A percentile compares a stretch with the other conserved stretches of the same genome.
phyloP scores from a whole-genome alignment of 2,329 filamentous ascomycete species.

The Huntiella omanensis region DNA sequence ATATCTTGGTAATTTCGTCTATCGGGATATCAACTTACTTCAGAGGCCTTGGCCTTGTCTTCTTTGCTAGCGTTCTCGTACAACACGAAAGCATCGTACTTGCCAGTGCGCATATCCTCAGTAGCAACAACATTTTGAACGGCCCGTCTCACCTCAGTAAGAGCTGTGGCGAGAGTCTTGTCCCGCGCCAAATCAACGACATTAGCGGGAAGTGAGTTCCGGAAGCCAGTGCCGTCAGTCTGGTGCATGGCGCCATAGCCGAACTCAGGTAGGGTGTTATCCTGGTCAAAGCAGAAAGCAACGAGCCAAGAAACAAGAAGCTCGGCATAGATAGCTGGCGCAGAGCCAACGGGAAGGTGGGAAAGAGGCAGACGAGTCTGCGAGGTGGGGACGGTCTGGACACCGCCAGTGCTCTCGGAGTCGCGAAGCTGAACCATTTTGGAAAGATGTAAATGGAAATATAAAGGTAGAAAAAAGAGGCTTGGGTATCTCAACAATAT shows the following conservation, averaged over 20 bases:
- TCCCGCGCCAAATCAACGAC: conserved; percentile 8
- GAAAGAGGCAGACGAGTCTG: neutral
- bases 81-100: conserved; percentile 2
- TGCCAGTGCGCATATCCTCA: neutral
- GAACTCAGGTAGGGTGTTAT: conserved; percentile 12
- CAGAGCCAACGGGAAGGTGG: conserved; percentile 1
- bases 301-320: conserved; percentile 15
- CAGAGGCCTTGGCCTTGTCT: conserved; percentile 3
- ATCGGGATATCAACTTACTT: conserved; percentile 4
- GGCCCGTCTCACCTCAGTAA: neutral
- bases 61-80: conserved; percentile 7
- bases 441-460: neutral
- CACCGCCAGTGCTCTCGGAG: conserved; percentile 1
- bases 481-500: neutral
- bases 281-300: conserved; percentile 14
- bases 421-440: conserved; percentile 9
- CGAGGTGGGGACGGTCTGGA: conserved; percentile 1
- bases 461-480: neutral
- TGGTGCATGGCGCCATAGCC: conserved; percentile 11
- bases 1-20: neutral
- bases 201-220: conserved; percentile 5
- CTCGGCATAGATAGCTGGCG: conserved; percentile 10
- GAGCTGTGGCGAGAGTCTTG: neutral
- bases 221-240: neutral
- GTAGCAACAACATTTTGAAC: neutral